Evolutionary conservation across 768 basidiomycete species (phyloP).

Genomic region (Gloeostereum incarnatum): DNA sequence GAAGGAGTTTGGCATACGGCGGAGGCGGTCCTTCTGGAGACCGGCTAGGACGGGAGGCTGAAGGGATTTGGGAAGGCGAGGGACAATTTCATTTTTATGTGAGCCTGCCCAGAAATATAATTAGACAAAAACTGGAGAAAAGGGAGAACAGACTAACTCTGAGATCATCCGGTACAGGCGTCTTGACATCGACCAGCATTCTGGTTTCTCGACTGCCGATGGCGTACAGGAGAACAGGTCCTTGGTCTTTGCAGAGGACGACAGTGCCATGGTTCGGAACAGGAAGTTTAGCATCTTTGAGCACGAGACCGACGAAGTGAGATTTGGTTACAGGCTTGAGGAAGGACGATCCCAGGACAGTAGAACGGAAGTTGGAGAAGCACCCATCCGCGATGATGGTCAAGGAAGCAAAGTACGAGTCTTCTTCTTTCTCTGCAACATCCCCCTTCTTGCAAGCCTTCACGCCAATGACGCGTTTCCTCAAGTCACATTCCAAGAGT

Average conservation of each 20-base stretch:
- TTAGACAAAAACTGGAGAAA: background rate
- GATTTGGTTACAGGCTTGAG: conserved; percentile 52
- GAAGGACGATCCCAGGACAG: conserved; percentile 44
- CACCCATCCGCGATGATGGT: conserved; percentile 92
- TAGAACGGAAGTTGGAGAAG: conserved; percentile 81
- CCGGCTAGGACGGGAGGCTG: conserved; percentile 58
- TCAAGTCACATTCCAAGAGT: conserved; percentile 47
- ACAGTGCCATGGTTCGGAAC: conserved; percentile 80
- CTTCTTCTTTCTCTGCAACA: conserved; percentile 12
- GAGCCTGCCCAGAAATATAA: conserved; percentile 34
- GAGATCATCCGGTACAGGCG: conserved; percentile 73
- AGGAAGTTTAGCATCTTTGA: conserved; percentile 69
- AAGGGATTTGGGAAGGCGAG: conserved; percentile 70
- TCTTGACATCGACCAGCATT: conserved; percentile 87
- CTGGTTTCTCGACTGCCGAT: conserved; percentile 84
- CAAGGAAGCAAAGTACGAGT: conserved; percentile 61
- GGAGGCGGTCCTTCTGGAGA: conserved; percentile 70
- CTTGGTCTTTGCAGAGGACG: conserved; percentile 66
- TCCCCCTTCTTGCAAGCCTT: conserved; percentile 18
- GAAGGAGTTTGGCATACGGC: conserved; percentile 95
- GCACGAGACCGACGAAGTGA: conserved; percentile 79
- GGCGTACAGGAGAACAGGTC: conserved; percentile 91
- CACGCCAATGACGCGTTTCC: conserved; percentile 56
- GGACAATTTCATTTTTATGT: conserved; percentile 66
- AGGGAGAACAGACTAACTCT: conserved; percentile 39